Evolutionary conservation across 2,329 filamentous ascomycete species (phyloP).

Genomic region (Arthrobotrys sinensis): DNA sequence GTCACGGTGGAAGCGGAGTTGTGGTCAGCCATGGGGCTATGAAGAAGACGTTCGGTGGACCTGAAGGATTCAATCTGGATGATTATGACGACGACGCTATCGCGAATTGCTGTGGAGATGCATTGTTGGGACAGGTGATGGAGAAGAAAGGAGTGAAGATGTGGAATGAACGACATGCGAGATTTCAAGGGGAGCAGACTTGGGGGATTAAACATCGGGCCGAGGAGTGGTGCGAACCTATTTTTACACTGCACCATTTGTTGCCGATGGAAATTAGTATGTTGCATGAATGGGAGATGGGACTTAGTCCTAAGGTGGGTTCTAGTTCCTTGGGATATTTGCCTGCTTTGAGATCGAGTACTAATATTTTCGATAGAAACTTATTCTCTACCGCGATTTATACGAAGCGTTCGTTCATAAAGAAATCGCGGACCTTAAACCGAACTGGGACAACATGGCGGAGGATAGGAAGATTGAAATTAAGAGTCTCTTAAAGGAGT

Average conservation of each 20-base stretch:
- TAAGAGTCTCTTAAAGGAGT: constrained; percentile 15
- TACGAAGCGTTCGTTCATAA: constrained; percentile 45
- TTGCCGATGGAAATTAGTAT: constrained; percentile 38
- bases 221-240: constrained; percentile 38
- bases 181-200: constrained; percentile 49
- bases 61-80: constrained; percentile 22
- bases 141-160: constrained; percentile 45
- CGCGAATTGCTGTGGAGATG: constrained; percentile 37
- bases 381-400: constrained; percentile 43
- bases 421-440: constrained; percentile 29
- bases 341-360: neutral
- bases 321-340: neutral
- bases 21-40: constrained; percentile 49
- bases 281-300: constrained; percentile 53
- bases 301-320: constrained; percentile 35
- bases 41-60: constrained; percentile 32
- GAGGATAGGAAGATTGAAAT: constrained; percentile 20
- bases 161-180: constrained; percentile 34
- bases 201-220: constrained; percentile 33
- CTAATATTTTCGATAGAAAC: constrained; percentile 26
- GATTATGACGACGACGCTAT: constrained; percentile 46
- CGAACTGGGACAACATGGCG: constrained; percentile 40
- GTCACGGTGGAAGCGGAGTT: constrained; percentile 73
- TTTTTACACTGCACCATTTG: constrained; percentile 52
- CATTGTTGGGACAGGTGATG: constrained; percentile 31